phyloP scores from a whole-genome alignment of 768 basidiomycete species.

The Termitomyces sp. region DNA sequence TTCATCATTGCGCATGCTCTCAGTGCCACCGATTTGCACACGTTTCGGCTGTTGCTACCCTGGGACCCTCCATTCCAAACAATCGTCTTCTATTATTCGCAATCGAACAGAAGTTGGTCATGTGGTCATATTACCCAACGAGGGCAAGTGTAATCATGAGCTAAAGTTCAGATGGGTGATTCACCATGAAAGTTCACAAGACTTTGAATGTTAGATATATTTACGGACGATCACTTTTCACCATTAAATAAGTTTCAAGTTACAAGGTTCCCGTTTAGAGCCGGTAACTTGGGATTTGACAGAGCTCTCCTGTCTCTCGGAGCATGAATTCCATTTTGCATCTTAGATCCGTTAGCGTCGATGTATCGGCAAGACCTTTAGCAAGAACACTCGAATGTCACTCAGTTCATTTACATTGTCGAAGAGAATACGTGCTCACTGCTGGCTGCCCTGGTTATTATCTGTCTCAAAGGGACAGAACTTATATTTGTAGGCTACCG shows the following conservation, averaged over 20 bases:
- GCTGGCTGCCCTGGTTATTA: not conserved
- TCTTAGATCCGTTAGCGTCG: not conserved
- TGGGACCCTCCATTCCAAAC: slow-evolving; percentile 3
- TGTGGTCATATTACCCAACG: not conserved
- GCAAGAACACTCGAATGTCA: not conserved
- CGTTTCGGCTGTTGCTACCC: slow-evolving; percentile 10
- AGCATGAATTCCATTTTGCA: not conserved
- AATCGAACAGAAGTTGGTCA: not conserved
- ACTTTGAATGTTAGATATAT: not conserved
- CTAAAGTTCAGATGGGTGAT: not conserved
- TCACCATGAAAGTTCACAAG: not conserved
- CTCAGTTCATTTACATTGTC: not conserved
- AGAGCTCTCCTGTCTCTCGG: not conserved
- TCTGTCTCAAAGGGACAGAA: not conserved
- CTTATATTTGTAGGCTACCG: not conserved
- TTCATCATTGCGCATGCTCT: slow-evolving; percentile 12
- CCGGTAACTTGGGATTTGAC: not conserved
- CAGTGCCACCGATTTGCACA: not conserved
- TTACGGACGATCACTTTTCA: not conserved
- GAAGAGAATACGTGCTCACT: not conserved
- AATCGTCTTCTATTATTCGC: not conserved
- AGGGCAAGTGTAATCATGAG: not conserved
- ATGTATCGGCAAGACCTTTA: not conserved
- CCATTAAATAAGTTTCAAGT: not conserved
- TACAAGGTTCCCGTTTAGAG: not conserved